Base-by-base conservation (phyloP, 805 yeast species). In the Kockiozyma suomiensis region DNA sequence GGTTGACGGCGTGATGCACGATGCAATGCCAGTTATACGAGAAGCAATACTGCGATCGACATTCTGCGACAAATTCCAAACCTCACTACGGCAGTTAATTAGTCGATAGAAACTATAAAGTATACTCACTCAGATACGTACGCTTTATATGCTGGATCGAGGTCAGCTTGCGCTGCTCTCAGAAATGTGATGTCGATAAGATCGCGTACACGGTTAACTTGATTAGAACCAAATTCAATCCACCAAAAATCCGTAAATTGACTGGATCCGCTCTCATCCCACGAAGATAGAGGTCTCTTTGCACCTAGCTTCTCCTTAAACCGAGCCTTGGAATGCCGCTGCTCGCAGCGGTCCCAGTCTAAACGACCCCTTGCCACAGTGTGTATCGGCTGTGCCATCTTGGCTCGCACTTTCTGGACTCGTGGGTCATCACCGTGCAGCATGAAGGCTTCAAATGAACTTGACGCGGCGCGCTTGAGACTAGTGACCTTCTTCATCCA, bases 21-120 rank as follows among this genome's bases (percentile, higher is more conserved):
- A 26, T 1, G 56, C 53, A 4, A 56, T 51, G 3, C 60, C 60
- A 10, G 50, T 30, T 19, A 30, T 21, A 13, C 47, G 51, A 21
- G 55, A 50, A 4, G 50, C 43, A 21, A 50, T 50, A 28, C 52
- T 23, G 15, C 60, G 50, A 46, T 56, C 60, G 41, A 56, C 60
- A 38, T 56, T 56, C 38, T 56, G 60, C 5, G 60, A 56, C 4
- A 56, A 26, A 38, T 56, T 56, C 59, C 60, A 56, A 10, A 56
- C 21, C 28, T 55, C 58, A 13, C 57, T 54, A 15, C 4, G 21
- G 12, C 12, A 19, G 6, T 53, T n/a, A 23, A 2, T 23, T 19
- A 48, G 28, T 38, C 26, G 8, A 6, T 7, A 35, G 10, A 17
- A 2, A 1, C 12, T 37, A 30, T 6, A 37, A 12, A 15, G 10